A percentile compares a stretch with the other conserved stretches of the same genome.
Evolutionary conservation across 1,139 yeast species (phyloP).

Genomic region (Casaregolazyma suthepensis): DNA sequence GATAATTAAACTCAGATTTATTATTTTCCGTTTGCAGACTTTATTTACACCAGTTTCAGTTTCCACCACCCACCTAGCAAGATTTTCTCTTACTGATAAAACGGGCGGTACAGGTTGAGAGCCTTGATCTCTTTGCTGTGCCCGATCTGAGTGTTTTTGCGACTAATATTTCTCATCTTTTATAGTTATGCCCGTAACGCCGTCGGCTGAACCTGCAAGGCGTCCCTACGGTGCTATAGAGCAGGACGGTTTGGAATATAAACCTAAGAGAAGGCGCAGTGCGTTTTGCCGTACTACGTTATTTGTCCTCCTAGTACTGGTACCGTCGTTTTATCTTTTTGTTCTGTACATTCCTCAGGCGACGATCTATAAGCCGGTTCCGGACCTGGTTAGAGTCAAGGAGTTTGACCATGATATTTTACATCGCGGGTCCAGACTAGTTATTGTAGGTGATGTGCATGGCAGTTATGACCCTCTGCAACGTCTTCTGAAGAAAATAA

Average conservation of each 20-base stretch:
- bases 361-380: conserved; percentile 18
- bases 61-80: background rate
- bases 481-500: conserved; percentile 41
- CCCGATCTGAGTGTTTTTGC: background rate
- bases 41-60: background rate
- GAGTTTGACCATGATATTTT: conserved; percentile 16
- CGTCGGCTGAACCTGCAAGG: background rate
- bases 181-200: background rate
- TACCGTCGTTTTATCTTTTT: conserved; percentile 18
- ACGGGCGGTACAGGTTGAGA: background rate
- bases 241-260: background rate
- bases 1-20: background rate
- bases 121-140: background rate
- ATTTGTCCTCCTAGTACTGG: conserved; percentile 3
- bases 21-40: background rate
- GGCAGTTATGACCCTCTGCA: conserved; percentile 60
- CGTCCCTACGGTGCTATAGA: background rate
- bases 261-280: background rate
- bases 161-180: background rate
- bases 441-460: conserved; percentile 83
- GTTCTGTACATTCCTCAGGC: conserved; percentile 17
- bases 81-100: background rate
- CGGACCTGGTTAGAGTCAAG: conserved; percentile 20
- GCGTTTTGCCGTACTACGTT: background rate
- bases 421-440: conserved; percentile 37